Base-by-base conservation (phyloP, 257 asterid species). In the Nicotiana tomentosiformis region DNA sequence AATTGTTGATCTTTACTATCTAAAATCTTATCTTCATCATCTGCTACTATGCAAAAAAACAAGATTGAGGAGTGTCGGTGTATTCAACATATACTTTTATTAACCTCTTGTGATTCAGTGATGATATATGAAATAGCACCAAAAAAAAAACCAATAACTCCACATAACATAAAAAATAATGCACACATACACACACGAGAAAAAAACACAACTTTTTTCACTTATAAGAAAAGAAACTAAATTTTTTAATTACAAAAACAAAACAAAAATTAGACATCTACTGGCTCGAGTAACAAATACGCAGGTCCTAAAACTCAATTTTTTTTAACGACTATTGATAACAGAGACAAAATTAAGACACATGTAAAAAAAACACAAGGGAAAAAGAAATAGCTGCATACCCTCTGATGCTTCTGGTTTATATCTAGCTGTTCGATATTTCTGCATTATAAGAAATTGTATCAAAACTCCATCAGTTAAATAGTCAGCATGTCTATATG, bases 351-450 rank as follows among this genome's bases (percentile, higher is more conserved):
- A 81, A 78, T 65, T 81, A 53, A 69, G 85, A 18, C 39, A 62
- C 77, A 53, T 46, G 77, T 67, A 84, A 83, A 82, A 33, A 77
- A 18, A 26, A 2, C 56, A 74, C 32, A 23, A 56, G 69, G 72
- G 62, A 58, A 49, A 32, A 5, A 1, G 39, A 80, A 69, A 20
- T 66, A 58, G 61, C 14, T 33, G 68, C 86, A 69, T 82, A 95
- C 98, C 98, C 91, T 94, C 97, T 81, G 93, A 81, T 26, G 91
- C 85, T 87, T 95, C 99, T 64, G 98, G 97, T 86, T 86, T 91
- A 77, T 87, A 95, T 89, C 99, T 91, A 86, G 99, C 99, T 2
- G 98, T 90, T 65, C 98, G 92, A 87, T 93, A 95, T 90, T 95
- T 95, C 97, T 95, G 97, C 93, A 90, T 68, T 81, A 65, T 82